Evolutionary conservation across 2,329 filamentous ascomycete genomes (phyloP).

Genomic region (Alternaria consortialis): DNA sequence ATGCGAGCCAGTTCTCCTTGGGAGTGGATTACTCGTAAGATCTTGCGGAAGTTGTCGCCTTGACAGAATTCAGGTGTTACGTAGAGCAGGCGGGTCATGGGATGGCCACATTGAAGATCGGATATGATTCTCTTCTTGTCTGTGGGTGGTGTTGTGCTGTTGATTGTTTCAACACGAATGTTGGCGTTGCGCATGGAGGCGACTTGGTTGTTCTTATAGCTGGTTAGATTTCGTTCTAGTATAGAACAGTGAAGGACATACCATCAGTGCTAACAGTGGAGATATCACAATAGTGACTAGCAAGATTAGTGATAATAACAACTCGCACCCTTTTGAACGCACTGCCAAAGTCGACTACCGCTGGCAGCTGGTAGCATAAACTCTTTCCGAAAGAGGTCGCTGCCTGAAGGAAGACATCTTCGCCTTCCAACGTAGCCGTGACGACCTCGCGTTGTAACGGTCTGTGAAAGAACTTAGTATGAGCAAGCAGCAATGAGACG

Average conservation of each 20-base stretch:
- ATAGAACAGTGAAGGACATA: slow-evolving; percentile 49
- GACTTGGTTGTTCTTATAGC: slow-evolving; percentile 83
- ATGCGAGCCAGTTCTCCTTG: slow-evolving; percentile 88
- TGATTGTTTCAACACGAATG: slow-evolving; percentile 84
- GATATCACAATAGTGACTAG: slow-evolving; percentile 89
- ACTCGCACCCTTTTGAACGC: slow-evolving; percentile 49
- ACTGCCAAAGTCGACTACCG: slow-evolving; percentile 87
- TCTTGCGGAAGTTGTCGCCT: slow-evolving; percentile 77
- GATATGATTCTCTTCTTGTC: slow-evolving; percentile 75
- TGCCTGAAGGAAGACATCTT: slow-evolving; percentile 94
- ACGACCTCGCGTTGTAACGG: slow-evolving; percentile 91
- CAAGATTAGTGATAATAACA: slow-evolving; percentile 21
- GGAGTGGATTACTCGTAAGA: slow-evolving; percentile 75
- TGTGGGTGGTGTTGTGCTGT: slow-evolving; percentile 75
- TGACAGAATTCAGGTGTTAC: slow-evolving; percentile 92
- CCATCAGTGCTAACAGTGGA: slow-evolving; percentile 88
- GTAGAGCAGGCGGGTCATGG: slow-evolving; percentile 82
- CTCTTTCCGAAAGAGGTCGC: slow-evolving; percentile 93
- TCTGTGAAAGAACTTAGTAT: slow-evolving; percentile 56
- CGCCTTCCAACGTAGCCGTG: slow-evolving; percentile 76
- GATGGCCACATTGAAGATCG: slow-evolving; percentile 89
- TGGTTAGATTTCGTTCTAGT: slow-evolving; percentile 14
- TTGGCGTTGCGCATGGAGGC: slow-evolving; percentile 76
- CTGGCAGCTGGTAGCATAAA: slow-evolving; percentile 90
- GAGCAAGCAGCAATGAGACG: too few relatives aligned